Percentiles rank a stretch among this genome's conserved stretches.
phyloP scores from a whole-genome alignment of 768 basidiomycete species.

The Serendipita sp. region DNA sequence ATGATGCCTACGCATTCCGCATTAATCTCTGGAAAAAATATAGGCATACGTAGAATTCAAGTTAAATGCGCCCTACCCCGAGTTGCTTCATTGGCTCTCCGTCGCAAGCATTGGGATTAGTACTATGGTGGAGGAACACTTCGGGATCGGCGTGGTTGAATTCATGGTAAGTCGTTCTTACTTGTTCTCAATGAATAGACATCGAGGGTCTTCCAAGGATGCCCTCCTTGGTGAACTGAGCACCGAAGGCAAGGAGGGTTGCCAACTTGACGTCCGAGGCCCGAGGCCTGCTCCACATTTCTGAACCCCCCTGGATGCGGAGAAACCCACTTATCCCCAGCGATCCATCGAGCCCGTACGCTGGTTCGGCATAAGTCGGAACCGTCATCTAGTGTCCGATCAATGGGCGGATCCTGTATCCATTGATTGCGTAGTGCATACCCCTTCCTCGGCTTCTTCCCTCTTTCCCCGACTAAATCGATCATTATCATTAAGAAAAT shows the following conservation, averaged over 20 bases:
- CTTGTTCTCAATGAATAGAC: neutral
- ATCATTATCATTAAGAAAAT: neutral
- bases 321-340: too few species aligned
- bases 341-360: too few species aligned
- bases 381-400: too few species aligned
- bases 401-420: too few species aligned
- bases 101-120: constrained; percentile 72
- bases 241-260: too few species aligned
- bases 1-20: too few species aligned
- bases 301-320: too few species aligned
- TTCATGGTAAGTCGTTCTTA: constrained; percentile 65
- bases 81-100: constrained; percentile 55
- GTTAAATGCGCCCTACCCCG: constrained; percentile 66
- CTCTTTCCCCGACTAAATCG: neutral
- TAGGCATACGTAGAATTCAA: constrained; percentile 63
- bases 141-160: constrained; percentile 95
- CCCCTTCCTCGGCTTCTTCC: neutral
- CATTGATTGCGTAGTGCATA: too few species aligned
- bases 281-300: too few species aligned
- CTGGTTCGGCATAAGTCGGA: too few species aligned
- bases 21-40: too few species aligned
- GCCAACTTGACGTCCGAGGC: too few species aligned
- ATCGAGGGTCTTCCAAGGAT: neutral
- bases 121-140: constrained; percentile 98
- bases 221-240: neutral